phyloP scores from a whole-genome alignment of 2,329 filamentous ascomycete species.

The Cordyceps sp. region DNA sequence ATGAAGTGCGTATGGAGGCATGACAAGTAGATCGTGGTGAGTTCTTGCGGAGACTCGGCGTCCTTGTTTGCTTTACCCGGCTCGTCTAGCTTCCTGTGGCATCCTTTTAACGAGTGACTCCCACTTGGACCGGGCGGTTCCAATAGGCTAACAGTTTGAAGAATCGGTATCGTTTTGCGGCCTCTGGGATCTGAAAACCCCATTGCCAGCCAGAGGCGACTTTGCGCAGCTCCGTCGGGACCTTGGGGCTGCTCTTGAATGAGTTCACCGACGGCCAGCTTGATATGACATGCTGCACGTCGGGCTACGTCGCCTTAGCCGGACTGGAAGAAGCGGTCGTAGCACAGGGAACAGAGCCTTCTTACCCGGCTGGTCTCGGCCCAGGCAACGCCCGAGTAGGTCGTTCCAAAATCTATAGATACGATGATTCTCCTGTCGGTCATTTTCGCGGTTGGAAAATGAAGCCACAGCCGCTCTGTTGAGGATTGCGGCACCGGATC shows the following conservation, averaged over 20 bases:
- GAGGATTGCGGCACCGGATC: neutral
- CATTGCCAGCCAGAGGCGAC: conserved; percentile 25
- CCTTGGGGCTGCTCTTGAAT: conserved; percentile 22
- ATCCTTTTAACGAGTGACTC: neutral
- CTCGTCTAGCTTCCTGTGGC: conserved; percentile 18
- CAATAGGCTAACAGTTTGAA: conserved; percentile 29
- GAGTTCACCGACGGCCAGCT: conserved; percentile 23
- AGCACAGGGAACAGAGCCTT: too few relatives aligned
- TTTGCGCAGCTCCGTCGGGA: conserved; percentile 31
- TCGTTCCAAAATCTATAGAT: conserved; percentile 40
- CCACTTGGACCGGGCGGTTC: neutral
- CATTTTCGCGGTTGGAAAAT: conserved; percentile 10
- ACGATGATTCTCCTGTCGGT: conserved; percentile 26
- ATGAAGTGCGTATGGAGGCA: conserved; percentile 31
- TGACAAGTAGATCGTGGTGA: conserved; percentile 25
- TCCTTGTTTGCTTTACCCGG: conserved; percentile 12
- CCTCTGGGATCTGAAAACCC: conserved; percentile 29
- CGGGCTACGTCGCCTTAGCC: conserved; percentile 15
- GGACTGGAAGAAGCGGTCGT: too few relatives aligned
- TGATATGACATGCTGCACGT: conserved; percentile 23
- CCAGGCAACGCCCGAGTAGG: conserved; percentile 38
- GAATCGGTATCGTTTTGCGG: conserved; percentile 20
- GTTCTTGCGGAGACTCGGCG: conserved; percentile 16
- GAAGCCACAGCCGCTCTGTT: neutral
- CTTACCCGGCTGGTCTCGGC: conserved; percentile 23